These are phyloP conservation scores for Apiospora rasikravindrae DNA, from an alignment of 2,329 filamentous ascomycete species.

Conservation along the genomic window DNA sequence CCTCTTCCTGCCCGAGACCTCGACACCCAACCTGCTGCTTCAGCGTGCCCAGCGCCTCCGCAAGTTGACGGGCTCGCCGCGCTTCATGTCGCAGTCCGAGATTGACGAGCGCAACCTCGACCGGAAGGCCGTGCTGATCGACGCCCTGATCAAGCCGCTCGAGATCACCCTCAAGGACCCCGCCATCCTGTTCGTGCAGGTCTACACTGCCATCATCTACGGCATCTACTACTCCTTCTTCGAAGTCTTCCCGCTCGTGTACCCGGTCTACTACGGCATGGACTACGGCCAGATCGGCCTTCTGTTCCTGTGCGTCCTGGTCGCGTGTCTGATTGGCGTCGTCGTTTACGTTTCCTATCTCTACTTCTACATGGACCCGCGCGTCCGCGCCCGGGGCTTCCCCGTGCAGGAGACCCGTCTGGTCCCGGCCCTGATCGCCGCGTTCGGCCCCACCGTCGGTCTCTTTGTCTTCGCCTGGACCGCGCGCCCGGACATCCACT, in stretches of 20 bases:
- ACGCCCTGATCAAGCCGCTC: constrained; percentile 37
- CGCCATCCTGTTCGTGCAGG: constrained; percentile 53
- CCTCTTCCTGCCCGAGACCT: constrained; percentile 61
- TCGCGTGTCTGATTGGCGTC: constrained; percentile 52
- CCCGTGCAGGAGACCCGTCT: constrained; percentile 70
- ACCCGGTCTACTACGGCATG: constrained; percentile 55
- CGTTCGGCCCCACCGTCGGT: constrained; percentile 59
- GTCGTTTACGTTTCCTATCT: constrained; percentile 67
- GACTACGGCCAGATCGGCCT: constrained; percentile 52
- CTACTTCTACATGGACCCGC: constrained; percentile 66
- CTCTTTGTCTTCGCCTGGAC: constrained; percentile 66
- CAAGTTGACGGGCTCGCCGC: constrained; percentile 30
- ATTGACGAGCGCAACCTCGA: constrained; percentile 51
- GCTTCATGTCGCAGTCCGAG: constrained; percentile 60
- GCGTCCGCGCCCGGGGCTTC: constrained; percentile 63
- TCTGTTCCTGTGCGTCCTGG: constrained; percentile 53
- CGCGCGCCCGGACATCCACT: constrained; percentile 57
- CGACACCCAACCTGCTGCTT: constrained; percentile 56
- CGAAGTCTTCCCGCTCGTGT: constrained; percentile 60
- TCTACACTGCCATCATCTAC: constrained; percentile 56
- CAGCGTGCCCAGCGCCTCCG: constrained; percentile 57
- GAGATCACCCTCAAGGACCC: constrained; percentile 54
- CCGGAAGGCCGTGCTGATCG: constrained; percentile 53
- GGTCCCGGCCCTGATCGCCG: constrained; percentile 62
- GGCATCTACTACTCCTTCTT: constrained; percentile 57